Conservation (phyloP, 257 asterid genomes). For the Eustoma russellianum region DNA sequence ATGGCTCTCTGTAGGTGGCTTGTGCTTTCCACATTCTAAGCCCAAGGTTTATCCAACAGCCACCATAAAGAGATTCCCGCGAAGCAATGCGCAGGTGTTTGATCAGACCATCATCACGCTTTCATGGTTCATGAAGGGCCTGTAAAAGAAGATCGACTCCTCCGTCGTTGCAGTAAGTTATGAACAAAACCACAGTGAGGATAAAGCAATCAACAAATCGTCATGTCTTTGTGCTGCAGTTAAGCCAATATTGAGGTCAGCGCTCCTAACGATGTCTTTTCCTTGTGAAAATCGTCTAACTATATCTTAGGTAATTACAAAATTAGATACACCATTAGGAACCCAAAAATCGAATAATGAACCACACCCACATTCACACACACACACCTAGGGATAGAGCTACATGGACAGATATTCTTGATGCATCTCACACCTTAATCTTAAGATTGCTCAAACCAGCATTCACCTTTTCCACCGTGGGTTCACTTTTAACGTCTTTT, state of each 20-base stretch:
- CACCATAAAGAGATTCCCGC: too few relatives aligned
- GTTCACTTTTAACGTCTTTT: conserved; percentile 33
- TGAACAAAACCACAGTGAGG: conserved; percentile 1
- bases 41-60: neutral
- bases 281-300: conserved; percentile 21
- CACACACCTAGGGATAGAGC: conserved; percentile 21
- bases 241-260: conserved; percentile 14
- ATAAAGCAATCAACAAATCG: conserved; percentile 3
- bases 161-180: too few relatives aligned
- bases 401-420: conserved; percentile 4
- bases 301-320: conserved; percentile 28
- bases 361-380: conserved; percentile 31
- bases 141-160: neutral
- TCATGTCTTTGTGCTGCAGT: conserved; percentile 8
- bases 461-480: conserved; percentile 40
- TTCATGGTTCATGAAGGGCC: conserved; percentile 7
- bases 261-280: conserved; percentile 24
- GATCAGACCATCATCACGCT: conserved; percentile 6
- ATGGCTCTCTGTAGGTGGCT: too few relatives aligned
- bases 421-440: conserved; percentile 38
- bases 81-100: too few relatives aligned
- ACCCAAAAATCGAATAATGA: conserved; percentile 16
- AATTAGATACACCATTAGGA: conserved; percentile 25
- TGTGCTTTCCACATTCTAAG: too few relatives aligned
- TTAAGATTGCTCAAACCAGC: conserved; percentile 47